Evolutionary conservation across 1,284 basidiomycete genomes (phyloP).

Genomic region (Trichosporon sp.): DNA sequence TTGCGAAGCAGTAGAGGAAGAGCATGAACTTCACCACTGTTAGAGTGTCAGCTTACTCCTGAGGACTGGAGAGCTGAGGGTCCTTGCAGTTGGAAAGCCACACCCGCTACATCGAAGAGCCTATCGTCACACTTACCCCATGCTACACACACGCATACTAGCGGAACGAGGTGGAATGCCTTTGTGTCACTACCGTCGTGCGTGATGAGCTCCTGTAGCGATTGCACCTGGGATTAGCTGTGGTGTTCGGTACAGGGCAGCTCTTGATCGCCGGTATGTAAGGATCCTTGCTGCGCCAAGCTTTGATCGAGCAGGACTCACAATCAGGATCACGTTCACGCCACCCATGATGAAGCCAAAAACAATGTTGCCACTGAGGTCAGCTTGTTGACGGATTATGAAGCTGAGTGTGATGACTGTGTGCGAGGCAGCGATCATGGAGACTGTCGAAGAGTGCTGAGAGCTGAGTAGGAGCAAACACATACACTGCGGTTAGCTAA

Average conservation of each 20-base stretch:
- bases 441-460: too few relatives aligned
- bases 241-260: background rate
- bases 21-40: conserved; percentile 75
- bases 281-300: background rate
- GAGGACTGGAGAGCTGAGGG: too few relatives aligned
- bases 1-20: conserved; percentile 77
- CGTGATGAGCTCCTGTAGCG: conserved; percentile 63
- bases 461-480: too few relatives aligned
- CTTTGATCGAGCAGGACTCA: conserved; percentile 8
- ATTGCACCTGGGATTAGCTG: conserved; percentile 57
- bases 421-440: background rate
- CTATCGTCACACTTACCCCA: conserved; percentile 54
- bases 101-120: too few relatives aligned
- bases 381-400: too few relatives aligned
- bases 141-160: conserved; percentile 74
- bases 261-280: background rate
- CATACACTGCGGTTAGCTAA: conserved; percentile 16
- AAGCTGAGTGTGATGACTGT: background rate
- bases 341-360: conserved; percentile 7
- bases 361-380: background rate
- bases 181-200: conserved; percentile 57
- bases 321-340: conserved; percentile 42
- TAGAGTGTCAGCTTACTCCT: background rate
- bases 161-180: conserved; percentile 71
- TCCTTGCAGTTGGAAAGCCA: too few relatives aligned